These are phyloP conservation scores for Hemisphaericaspora xylofermentans DNA, from an alignment of 1,139 yeast genomes.

Conservation along the genomic window DNA sequence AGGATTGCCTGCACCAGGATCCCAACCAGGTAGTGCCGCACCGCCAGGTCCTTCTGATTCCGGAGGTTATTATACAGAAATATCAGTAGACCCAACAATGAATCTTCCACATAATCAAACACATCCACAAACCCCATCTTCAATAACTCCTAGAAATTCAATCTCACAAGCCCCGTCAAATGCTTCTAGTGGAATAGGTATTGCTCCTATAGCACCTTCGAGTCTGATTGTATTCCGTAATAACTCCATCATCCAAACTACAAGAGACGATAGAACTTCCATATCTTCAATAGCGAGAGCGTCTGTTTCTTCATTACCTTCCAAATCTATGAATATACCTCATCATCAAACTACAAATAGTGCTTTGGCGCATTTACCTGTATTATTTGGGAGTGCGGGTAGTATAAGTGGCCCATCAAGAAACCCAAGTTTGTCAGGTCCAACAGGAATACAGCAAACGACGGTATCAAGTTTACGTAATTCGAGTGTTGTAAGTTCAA, in stretches of 20 bases:
- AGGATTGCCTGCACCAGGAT: conserved; percentile 23
- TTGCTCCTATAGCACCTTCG: neutral
- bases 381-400: conserved; percentile 43
- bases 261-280: conserved; percentile 40
- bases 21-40: conserved; percentile 19
- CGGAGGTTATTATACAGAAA: conserved; percentile 51
- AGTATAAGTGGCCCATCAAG: conserved; percentile 45
- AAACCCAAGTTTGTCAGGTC: conserved; percentile 32
- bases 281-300: conserved; percentile 36
- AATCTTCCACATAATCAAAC: conserved; percentile 47
- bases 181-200: conserved; percentile 8
- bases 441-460: conserved; percentile 25
- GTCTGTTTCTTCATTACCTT: conserved; percentile 45
- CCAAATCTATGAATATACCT: conserved; percentile 50
- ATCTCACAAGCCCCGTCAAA: conserved; percentile 18
- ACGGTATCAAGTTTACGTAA: conserved; percentile 43
- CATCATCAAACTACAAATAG: conserved; percentile 44
- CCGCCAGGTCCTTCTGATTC: conserved; percentile 11
- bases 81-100: conserved; percentile 49
- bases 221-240: conserved; percentile 24
- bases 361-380: conserved; percentile 47
- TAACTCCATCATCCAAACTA: conserved; percentile 46
- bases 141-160: conserved; percentile 41
- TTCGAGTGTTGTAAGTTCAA: conserved; percentile 38
- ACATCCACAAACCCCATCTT: conserved; percentile 33